Conservation (phyloP, 805 yeast genomes). For the Lipomyces yamanashiensis region DNA sequence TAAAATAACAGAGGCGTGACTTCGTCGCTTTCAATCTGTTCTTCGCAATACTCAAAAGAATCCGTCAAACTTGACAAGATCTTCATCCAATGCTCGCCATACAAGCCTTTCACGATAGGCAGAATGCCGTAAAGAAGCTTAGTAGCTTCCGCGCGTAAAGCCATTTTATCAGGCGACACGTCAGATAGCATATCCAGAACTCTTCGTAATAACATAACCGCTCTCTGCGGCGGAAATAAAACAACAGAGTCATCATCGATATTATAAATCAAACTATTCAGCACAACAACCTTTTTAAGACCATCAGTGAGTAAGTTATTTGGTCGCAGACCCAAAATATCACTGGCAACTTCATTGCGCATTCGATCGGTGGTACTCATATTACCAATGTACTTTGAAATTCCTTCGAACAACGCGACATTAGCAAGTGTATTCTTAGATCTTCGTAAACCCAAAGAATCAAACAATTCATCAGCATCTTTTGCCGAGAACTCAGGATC, state of each 20-base stretch:
- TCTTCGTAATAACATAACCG: slow-evolving; percentile 62
- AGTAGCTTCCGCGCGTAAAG: slow-evolving; percentile 43
- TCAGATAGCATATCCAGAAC: slow-evolving; percentile 58
- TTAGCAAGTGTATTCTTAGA: slow-evolving; percentile 14
- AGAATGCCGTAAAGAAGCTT: slow-evolving; percentile 23
- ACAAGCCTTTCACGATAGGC: slow-evolving; percentile 36
- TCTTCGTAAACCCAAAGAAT: slow-evolving; percentile 22
- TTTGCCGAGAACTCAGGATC: slow-evolving; percentile 23
- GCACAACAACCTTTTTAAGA: slow-evolving; percentile 53
- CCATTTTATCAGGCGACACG: slow-evolving; percentile 51
- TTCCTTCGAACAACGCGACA: slow-evolving; percentile 30
- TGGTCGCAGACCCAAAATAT: slow-evolving; percentile 59
- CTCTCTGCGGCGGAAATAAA: slow-evolving; percentile 67
- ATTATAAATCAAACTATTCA: slow-evolving; percentile 50
- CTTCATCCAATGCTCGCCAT: slow-evolving; percentile 37
- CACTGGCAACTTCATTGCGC: slow-evolving; percentile 67
- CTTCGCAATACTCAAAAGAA: slow-evolving; percentile 13
- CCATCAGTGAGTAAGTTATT: slow-evolving; percentile 52
- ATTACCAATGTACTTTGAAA: slow-evolving; percentile 47
- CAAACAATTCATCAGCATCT: slow-evolving; percentile 23
- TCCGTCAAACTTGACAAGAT: slow-evolving; percentile 5
- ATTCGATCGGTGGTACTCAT: slow-evolving; percentile 54
- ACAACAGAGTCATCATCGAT: slow-evolving; percentile 43
- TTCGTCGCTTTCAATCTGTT: slow-evolving; percentile 12
- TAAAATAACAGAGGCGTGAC: slow-evolving; percentile 41